Percentiles rank a stretch among this genome's conserved stretches.
Conservation (phyloP, 2,329 filamentous ascomycete species). For the Epichloe festucae region DNA sequence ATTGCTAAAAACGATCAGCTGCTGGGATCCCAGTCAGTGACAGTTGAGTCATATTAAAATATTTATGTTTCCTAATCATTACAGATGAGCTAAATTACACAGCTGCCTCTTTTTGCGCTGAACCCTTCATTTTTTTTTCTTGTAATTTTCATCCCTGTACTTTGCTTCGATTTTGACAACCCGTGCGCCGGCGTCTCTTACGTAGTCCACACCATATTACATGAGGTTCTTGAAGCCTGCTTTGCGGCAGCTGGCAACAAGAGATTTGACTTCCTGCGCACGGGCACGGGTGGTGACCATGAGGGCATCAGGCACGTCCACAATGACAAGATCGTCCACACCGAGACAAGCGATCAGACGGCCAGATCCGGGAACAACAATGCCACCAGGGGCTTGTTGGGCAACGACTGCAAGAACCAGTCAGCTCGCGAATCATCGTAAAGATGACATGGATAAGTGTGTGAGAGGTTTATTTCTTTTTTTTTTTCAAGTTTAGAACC, state of each 20-base stretch:
- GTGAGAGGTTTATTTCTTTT: background rate
- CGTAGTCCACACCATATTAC: slow-evolving; percentile 4
- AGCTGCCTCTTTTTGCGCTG: background rate
- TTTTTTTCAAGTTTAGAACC: background rate
- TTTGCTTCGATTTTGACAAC: too few relatives aligned
- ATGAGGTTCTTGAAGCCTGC: slow-evolving; percentile 12
- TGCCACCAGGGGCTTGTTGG: slow-evolving; percentile 14
- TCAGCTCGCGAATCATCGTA: background rate
- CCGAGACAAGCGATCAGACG: slow-evolving; percentile 14
- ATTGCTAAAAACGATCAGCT: too few relatives aligned
- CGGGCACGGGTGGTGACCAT: slow-evolving; percentile 15
- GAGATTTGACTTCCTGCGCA: slow-evolving; percentile 15
- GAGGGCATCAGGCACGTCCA: slow-evolving; percentile 15
- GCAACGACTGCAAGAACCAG: slow-evolving; percentile 9
- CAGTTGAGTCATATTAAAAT: background rate
- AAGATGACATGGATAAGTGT: background rate
- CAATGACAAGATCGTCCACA: slow-evolving; percentile 15
- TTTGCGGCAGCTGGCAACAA: slow-evolving; percentile 14
- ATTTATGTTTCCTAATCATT: background rate
- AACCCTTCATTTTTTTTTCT: background rate
- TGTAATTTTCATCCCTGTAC: too few relatives aligned
- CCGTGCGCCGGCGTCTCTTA: background rate
- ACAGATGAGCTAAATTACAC: slow-evolving; percentile 1
- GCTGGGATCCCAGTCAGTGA: background rate
- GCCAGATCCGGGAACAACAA: slow-evolving; percentile 14